These are phyloP conservation scores for Chaetomidium leptoderma DNA, from an alignment of 495 filamentous ascomycete species.

Conservation along the genomic window DNA sequence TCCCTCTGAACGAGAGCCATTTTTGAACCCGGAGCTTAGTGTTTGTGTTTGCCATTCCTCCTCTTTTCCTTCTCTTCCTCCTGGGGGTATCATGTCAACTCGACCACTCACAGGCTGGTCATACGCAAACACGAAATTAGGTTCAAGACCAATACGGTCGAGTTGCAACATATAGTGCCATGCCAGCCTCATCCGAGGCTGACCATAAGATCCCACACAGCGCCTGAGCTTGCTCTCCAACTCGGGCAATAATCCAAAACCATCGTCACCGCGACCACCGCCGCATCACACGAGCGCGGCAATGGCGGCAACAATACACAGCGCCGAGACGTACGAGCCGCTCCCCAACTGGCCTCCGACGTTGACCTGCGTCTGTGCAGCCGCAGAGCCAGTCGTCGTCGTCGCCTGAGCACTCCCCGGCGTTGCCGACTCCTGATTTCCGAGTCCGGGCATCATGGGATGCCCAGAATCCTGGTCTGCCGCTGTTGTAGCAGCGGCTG, in stretches of 20 bases:
- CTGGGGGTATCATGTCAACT: conserved; percentile 5
- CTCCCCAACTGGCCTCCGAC: conserved; percentile 19
- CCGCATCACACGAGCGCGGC: conserved; percentile 17
- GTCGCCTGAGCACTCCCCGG: conserved; percentile 12
- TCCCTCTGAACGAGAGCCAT: neutral
- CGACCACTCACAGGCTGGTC: neutral
- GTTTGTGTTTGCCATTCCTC: conserved; percentile 7
- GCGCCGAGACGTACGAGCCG: conserved; percentile 12
- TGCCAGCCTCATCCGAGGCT: neutral
- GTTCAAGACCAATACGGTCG: neutral
- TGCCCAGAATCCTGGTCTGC: neutral
- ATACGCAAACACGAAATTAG: neutral
- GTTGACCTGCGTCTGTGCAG: conserved; percentile 17
- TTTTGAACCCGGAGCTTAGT: conserved; percentile 9
- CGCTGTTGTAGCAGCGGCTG: conserved; percentile 11
- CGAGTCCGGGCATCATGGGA: conserved; percentile 17
- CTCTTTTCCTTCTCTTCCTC: too few species aligned
- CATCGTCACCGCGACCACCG: neutral
- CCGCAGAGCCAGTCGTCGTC: neutral
- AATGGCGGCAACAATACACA: conserved; percentile 18
- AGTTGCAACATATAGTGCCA: neutral
- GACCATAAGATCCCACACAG: neutral
- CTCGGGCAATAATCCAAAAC: too few species aligned
- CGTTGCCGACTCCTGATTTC: conserved; percentile 17
- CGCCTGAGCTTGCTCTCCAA: neutral